phyloP scores from a whole-genome alignment of 1,284 basidiomycete genomes.

The Exobasidium rhododendri region DNA sequence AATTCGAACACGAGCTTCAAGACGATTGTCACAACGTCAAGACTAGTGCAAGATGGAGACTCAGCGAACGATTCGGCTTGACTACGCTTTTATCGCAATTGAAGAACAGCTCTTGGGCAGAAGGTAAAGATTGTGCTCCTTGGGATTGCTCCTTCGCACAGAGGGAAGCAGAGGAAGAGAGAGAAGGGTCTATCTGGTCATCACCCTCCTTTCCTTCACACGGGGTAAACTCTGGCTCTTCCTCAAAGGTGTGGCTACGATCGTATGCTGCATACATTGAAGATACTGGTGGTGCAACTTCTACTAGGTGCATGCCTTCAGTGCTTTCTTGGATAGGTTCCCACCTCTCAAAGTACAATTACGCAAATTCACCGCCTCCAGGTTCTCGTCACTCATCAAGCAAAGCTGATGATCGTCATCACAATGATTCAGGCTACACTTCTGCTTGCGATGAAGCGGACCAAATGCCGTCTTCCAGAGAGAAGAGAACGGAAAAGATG shows the following conservation, averaged over 20 bases:
- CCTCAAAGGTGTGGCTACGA: constrained; percentile 33
- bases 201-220: too few relatives aligned
- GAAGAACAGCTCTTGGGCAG: constrained; percentile 34
- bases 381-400: not conserved
- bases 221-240: constrained; percentile 9
- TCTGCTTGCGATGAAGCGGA: constrained; percentile 12
- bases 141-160: constrained; percentile 38
- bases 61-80: constrained; percentile 2
- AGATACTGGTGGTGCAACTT: too few relatives aligned
- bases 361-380: constrained; percentile 14
- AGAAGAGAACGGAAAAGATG: not conserved
- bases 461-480: not conserved
- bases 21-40: not conserved
- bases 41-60: not conserved
- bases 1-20: too few relatives aligned
- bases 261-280: constrained; percentile 31
- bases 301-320: too few relatives aligned
- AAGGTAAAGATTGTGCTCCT: constrained; percentile 30
- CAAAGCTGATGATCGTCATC: not conserved
- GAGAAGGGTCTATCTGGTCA: constrained; percentile 15
- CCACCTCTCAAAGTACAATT: constrained; percentile 22
- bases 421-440: constrained; percentile 3
- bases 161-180: constrained; percentile 17
- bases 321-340: too few relatives aligned
- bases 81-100: constrained; percentile 21